These are phyloP conservation scores for Galerina sulciceps DNA, from an alignment of 768 basidiomycete species.

Conservation along the genomic window DNA sequence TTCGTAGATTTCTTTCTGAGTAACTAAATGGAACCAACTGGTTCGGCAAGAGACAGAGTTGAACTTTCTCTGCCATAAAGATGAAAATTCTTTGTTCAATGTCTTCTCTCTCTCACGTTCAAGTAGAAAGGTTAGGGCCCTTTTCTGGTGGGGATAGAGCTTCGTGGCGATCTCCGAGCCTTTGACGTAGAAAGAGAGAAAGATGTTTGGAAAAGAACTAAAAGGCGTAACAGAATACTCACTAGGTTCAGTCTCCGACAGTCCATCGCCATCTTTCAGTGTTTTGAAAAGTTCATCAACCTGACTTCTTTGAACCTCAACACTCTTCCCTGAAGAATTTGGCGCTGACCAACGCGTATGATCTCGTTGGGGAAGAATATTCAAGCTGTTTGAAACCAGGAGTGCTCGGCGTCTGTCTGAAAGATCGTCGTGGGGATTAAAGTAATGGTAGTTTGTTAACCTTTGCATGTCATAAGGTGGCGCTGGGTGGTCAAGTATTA, in stretches of 20 bases:
- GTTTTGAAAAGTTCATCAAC: slow-evolving; percentile 94
- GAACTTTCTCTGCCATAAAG: slow-evolving; percentile 68
- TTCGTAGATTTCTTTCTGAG: slow-evolving; percentile 71
- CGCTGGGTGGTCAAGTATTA: slow-evolving; percentile 83
- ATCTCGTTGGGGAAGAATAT: slow-evolving; percentile 35
- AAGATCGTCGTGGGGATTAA: slow-evolving; percentile 89
- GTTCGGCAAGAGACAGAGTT: slow-evolving; percentile 49
- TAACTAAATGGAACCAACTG: slow-evolving; percentile 84
- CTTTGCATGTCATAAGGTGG: slow-evolving; percentile 66
- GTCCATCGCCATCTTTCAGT: slow-evolving; percentile 84
- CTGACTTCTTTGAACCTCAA: slow-evolving; percentile 91
- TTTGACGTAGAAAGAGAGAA: slow-evolving; percentile 28
- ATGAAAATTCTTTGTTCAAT: slow-evolving; percentile 64
- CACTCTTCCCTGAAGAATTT: slow-evolving; percentile 64
- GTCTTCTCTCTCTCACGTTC: slow-evolving; percentile 79
- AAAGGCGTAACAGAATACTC: slow-evolving; percentile 27
- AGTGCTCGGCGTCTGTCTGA: slow-evolving; percentile 61
- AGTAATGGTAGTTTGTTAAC: slow-evolving; percentile 69
- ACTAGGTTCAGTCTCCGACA: slow-evolving; percentile 87
- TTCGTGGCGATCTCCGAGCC: slow-evolving; percentile 78
- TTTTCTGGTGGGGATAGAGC: slow-evolving; percentile 97
- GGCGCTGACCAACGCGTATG: slow-evolving; percentile 62
- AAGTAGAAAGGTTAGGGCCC: slow-evolving; percentile 93
- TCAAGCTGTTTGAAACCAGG: slow-evolving; percentile 44
- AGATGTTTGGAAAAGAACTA: slow-evolving; percentile 12